phyloP scores from a whole-genome alignment of 768 basidiomycete species.

The Leccinum pellstonianum region DNA sequence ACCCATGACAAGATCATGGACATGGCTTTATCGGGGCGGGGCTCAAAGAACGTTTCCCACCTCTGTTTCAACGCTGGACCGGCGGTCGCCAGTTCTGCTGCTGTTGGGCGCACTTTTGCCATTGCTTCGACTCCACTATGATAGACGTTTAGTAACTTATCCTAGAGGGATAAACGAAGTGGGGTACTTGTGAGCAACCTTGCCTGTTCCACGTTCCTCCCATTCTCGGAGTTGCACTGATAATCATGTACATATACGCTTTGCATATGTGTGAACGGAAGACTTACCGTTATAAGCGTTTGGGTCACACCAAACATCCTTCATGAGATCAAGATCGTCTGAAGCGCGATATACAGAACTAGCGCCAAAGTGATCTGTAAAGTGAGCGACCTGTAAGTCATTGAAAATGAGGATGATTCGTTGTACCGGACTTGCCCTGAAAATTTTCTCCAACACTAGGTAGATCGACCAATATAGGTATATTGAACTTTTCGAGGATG shows the following conservation, averaged over 20 bases:
- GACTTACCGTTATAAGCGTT: too few species aligned
- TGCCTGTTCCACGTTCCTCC: too few species aligned
- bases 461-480: conserved; percentile 33
- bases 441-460: conserved; percentile 14
- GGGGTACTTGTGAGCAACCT: too few species aligned
- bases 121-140: conserved; percentile 52
- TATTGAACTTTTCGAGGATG: conserved; percentile 41
- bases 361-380: too few species aligned
- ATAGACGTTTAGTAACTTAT: not conserved
- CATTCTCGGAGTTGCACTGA: too few species aligned
- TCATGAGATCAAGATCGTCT: too few species aligned
- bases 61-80: conserved; percentile 38
- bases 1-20: not conserved
- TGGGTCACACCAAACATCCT: too few species aligned
- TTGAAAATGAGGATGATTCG: too few species aligned
- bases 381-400: too few species aligned
- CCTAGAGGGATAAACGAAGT: too few species aligned
- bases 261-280: too few species aligned
- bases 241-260: not conserved
- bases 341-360: too few species aligned
- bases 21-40: not conserved
- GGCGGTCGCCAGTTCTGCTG: conserved; percentile 48
- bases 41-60: not conserved
- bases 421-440: conserved; percentile 35
- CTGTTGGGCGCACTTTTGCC: conserved; percentile 53